Base-by-base conservation (phyloP, 2,329 filamentous ascomycete genomes). In the Passalora sequoiae region DNA sequence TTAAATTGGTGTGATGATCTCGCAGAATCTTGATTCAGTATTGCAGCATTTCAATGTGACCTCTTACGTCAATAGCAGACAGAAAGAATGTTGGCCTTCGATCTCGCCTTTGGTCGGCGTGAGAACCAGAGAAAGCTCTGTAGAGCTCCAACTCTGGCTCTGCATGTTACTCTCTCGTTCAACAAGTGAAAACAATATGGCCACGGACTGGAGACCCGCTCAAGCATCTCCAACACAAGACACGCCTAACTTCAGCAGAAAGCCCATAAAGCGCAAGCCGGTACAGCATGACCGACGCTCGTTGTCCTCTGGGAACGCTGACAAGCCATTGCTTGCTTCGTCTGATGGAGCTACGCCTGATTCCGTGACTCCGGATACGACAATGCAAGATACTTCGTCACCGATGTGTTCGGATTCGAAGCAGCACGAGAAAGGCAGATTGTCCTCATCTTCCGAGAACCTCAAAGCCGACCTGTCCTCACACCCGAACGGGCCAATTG, bases 171-270 rank as follows among this genome's bases (percentile, higher is more conserved):
- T n/a, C 6, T 12, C 24, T 7, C 24, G 24, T 7, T 27, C 6
- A 6, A 6, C 12, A 27, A 27, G 12, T 24, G n/a, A 9, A 9
- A 8, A 8, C 6, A 13, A 22, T 22, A 36, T 36, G 33, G 6
- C 16, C 33, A 36, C 13, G 12, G 17, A 36, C 13, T 24, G 33
- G 33, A 24, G 33, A 24, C 33, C 33, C 12, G 33, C 13, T 4
- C 8, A 17, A 8, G 24, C 20, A 36, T 21, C 24, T 17, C 19
- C 20, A 36, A 24, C 8, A 4, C 19, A 24, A 13, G 20, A 13
- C 7, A n/a, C 33, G 5, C 33, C 20, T 10, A 36, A 36, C 20
- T 36, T 36, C 20, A 36, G 33, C 33, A 36, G 33, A 20, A 36
- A 36, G 9, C 19, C 33, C 8, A 22, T 36, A 8, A 36, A 36